Evolutionary conservation across 139 green algal genomes (phyloP), one percentile per base, ranked within the genome.

Genomic region (Chlorokybus atmophyticus): DNA sequence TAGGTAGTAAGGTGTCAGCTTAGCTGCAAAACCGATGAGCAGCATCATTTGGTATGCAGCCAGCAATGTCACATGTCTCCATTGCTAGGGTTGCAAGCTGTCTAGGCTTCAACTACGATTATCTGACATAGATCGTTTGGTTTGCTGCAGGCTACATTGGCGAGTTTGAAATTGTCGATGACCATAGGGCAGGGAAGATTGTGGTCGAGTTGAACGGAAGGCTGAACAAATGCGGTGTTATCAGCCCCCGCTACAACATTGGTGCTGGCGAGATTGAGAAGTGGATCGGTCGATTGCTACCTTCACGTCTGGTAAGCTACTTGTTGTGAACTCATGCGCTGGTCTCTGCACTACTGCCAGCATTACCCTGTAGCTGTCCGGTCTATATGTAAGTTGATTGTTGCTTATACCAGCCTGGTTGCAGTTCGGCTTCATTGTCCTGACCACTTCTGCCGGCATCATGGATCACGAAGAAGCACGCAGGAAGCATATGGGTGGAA

Each of bases 221-320:
- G 47, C 79, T 99, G 42, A 99, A 99, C 85, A 99, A 99, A 77
- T 96, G 88, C 74, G 92, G 92, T 39, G 88, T 94, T 29, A 98
- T 99, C 76, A 70, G 80, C 27, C 91, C 91, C 19, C 82, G 91
- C 56, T 98, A 94, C 69, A 85, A 98, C 66, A 75, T 97, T 31
- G 44, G 27, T 17, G 42, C 70, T 48, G 25, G 47, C 19, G 71
- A 90, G 47, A 77, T 95, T 30, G 92, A 99, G 83, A 73, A 76
- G 40, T 98, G 92, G 92, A 78, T 95, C 29, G 87, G 70, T 1
- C 82, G 92, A 38, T 79, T 99, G 67, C 79, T 99, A 49, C 92
- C 92, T 17, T 96, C 86, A 19, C 92, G 92, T 82, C 85, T 91
- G 75, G 76, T 85, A 32, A 4, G 52, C 29, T 7, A 8, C 7